Conservation (phyloP, 345 rosid species). For the Salix purpurea region DNA sequence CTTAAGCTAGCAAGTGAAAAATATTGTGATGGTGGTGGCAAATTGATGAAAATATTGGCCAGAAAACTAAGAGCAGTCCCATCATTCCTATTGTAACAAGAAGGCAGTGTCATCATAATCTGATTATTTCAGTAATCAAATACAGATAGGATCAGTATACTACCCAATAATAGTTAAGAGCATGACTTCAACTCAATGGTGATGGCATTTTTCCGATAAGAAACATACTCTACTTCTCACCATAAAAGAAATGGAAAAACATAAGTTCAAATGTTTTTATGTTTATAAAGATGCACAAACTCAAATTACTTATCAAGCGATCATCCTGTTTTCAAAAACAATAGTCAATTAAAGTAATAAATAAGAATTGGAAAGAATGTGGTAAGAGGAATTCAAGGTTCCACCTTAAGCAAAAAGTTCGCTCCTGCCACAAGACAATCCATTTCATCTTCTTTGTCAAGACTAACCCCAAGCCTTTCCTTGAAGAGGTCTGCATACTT, state of each 20-base stretch:
- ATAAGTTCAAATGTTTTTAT: neutral
- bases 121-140: neutral
- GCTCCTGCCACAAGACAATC: slow-evolving; percentile 98
- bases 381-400: neutral
- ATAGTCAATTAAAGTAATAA: neutral
- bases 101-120: neutral
- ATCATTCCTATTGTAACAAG: neutral
- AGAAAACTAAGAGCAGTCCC: neutral
- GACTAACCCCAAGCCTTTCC: slow-evolving; percentile 89
- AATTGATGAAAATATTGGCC: neutral
- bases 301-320: neutral
- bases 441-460: slow-evolving; percentile 99
- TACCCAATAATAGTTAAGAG: neutral
- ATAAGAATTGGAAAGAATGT: neutral
- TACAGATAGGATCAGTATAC: neutral
- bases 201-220: neutral
- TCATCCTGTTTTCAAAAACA: neutral
- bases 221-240: neutral
- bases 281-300: neutral
- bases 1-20: slow-evolving; percentile 1
- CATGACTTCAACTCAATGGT: neutral
- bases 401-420: slow-evolving; percentile 91
- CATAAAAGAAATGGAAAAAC: neutral
- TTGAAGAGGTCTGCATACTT: slow-evolving; percentile 89
- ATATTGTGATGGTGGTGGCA: neutral